A percentile compares a stretch with the other conserved stretches of the same genome.
These are phyloP conservation scores for Xylaria arbuscula DNA, from an alignment of 2,329 filamentous ascomycete species.

Conservation along the genomic window DNA sequence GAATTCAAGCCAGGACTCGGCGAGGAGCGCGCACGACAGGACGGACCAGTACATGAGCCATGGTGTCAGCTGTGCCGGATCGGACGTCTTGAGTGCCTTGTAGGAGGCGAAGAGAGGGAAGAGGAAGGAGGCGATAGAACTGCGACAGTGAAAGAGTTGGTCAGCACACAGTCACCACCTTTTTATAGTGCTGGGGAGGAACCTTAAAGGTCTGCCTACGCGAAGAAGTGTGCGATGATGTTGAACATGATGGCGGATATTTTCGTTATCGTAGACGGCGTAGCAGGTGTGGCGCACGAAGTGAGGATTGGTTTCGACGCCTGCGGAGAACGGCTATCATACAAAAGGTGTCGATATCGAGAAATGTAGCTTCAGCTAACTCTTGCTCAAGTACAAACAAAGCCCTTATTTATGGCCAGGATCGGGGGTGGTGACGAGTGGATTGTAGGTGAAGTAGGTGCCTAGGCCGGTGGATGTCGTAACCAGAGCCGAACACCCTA, in stretches of 20 bases:
- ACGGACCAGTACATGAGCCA: conserved; percentile 99
- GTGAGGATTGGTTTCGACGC: not conserved
- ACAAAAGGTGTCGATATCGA: not conserved
- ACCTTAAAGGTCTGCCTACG: conserved; percentile 28
- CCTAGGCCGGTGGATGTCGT: not conserved
- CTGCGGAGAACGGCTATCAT: not conserved
- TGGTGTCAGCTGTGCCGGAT: conserved; percentile 89
- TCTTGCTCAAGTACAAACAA: conserved; percentile 15
- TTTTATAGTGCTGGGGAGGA: not conserved
- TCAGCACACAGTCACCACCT: conserved; percentile 23
- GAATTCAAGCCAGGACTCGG: conserved; percentile 89
- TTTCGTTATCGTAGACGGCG: conserved; percentile 5
- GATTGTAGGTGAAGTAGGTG: not conserved
- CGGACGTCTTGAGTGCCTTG: conserved; percentile 93
- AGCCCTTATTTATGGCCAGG: conserved; percentile 8
- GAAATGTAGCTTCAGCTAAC: conserved; percentile 10
- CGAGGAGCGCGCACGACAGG: conserved; percentile 80
- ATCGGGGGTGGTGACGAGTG: conserved; percentile 16
- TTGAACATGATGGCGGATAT: conserved; percentile 37
- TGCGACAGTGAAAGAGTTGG: conserved; percentile 51
- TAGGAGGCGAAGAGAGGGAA: conserved; percentile 98
- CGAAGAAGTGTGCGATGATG: conserved; percentile 41
- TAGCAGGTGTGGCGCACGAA: not conserved
- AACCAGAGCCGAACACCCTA: conserved; percentile 14
- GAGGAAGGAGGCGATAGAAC: conserved; percentile 87